phyloP scores from a whole-genome alignment of 805 yeast genomes.

The Saturnispora saitoi region DNA sequence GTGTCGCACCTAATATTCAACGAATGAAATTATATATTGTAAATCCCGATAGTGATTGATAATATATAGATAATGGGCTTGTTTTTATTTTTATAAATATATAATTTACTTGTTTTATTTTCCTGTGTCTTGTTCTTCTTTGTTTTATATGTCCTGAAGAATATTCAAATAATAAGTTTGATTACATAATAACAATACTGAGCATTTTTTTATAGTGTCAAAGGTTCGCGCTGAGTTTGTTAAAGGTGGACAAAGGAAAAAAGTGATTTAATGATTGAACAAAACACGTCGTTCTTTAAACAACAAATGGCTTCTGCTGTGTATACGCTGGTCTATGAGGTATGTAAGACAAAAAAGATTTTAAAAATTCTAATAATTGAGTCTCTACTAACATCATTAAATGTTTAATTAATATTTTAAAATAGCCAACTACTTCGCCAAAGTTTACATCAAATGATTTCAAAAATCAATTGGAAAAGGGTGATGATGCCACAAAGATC shows the following conservation, averaged over 20 bases:
- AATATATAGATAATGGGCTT: conserved; percentile 11
- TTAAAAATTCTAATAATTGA: background rate
- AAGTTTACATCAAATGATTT: conserved; percentile 65
- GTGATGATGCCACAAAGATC: conserved; percentile 79
- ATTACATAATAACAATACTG: background rate
- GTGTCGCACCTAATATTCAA: conserved; percentile 12
- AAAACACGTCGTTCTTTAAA: background rate
- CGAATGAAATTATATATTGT: conserved; percentile 37
- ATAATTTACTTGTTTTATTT: background rate
- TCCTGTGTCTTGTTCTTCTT: too few relatives aligned
- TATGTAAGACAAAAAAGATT: conserved; percentile 14
- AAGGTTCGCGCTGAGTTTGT: background rate
- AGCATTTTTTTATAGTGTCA: background rate
- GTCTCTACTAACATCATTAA: conserved; percentile 9
- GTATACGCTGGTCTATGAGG: conserved; percentile 72
- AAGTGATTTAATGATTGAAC: background rate
- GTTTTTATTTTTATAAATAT: background rate
- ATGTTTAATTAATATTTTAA: background rate
- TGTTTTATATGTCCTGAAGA: too few relatives aligned
- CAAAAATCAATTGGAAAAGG: conserved; percentile 73
- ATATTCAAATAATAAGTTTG: background rate
- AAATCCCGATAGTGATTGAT: conserved; percentile 47
- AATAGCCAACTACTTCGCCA: conserved; percentile 49
- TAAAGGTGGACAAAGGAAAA: background rate
- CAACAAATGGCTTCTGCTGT: conserved; percentile 34